Evolutionary conservation across 768 basidiomycete genomes (phyloP).

Genomic region (Mycena albidolilacea): DNA sequence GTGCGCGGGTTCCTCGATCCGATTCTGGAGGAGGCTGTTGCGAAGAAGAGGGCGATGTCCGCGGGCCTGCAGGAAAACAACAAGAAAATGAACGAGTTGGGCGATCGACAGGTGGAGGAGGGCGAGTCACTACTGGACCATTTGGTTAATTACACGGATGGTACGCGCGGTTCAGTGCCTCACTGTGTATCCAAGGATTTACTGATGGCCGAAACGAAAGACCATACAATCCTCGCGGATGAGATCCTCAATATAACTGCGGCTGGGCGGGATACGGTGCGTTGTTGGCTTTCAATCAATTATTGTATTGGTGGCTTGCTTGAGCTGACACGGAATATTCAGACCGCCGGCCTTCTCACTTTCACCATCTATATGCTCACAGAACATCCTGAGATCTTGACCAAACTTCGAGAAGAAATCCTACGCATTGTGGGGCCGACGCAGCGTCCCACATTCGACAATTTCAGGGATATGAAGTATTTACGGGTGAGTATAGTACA

Average conservation of each 20-base stretch:
- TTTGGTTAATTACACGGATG: conserved; percentile 68
- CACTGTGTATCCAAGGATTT: not conserved
- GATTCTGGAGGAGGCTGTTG: conserved; percentile 63
- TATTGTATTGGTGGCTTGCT: not conserved
- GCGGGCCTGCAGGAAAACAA: conserved; percentile 10
- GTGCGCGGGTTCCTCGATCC: conserved; percentile 68
- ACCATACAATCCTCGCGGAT: conserved; percentile 58
- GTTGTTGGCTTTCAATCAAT: not conserved
- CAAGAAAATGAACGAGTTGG: conserved; percentile 43
- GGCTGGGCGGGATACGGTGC: conserved; percentile 62
- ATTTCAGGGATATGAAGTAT: conserved; percentile 72
- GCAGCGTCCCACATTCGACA: conserved; percentile 66
- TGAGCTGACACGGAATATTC: not conserved
- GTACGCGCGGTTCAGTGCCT: conserved; percentile 45
- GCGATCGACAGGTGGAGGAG: conserved; percentile 55
- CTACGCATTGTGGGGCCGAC: conserved; percentile 59
- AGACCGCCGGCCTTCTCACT: conserved; percentile 68
- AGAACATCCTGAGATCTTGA: conserved; percentile 62
- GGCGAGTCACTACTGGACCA: conserved; percentile 67
- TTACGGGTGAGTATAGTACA: conserved; percentile 56
- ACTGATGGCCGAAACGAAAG: conserved; percentile 39
- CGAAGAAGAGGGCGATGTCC: conserved; percentile 49
- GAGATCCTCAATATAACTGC: conserved; percentile 61
- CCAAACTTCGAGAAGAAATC: conserved; percentile 66
- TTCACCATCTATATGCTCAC: conserved; percentile 71